These are phyloP conservation scores for Phytopythium delawarense DNA, from an alignment of 352 stramenopile genomes.

Conservation along the genomic window DNA sequence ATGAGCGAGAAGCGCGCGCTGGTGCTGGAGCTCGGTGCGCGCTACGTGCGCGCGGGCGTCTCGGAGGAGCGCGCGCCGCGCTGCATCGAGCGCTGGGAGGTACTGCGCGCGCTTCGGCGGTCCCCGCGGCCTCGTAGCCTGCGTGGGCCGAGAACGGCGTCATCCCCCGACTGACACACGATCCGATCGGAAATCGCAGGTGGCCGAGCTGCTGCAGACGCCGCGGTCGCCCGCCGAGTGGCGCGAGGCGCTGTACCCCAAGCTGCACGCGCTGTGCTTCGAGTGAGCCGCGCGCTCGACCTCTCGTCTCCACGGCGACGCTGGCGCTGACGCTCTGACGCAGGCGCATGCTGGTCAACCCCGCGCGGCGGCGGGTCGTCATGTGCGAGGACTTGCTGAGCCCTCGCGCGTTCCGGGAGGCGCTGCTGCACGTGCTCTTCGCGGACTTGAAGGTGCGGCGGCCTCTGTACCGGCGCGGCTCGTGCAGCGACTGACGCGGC, in stretches of 20 bases:
- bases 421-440: slow-evolving; percentile 61
- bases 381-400: slow-evolving; percentile 77
- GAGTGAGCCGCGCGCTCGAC: slow-evolving; percentile 37
- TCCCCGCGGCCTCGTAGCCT: background rate
- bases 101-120: slow-evolving; percentile 10
- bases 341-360: slow-evolving; percentile 70
- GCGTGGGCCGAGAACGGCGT: background rate
- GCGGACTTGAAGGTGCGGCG: slow-evolving; percentile 44
- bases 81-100: slow-evolving; percentile 62
- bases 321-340: background rate
- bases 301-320: background rate
- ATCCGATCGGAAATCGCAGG: slow-evolving; percentile 17
- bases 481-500: background rate
- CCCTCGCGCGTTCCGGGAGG: slow-evolving; percentile 54
- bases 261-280: slow-evolving; percentile 65
- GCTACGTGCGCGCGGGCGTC: slow-evolving; percentile 66
- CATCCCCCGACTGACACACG: background rate
- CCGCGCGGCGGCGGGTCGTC: slow-evolving; percentile 65
- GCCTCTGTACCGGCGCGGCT: background rate
- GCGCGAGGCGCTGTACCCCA: slow-evolving; percentile 42
- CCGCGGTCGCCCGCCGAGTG: slow-evolving; percentile 31
- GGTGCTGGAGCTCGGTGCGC: slow-evolving; percentile 72
- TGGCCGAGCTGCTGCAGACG: slow-evolving; percentile 47
- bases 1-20: slow-evolving; percentile 58
- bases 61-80: slow-evolving; percentile 73